These are phyloP conservation scores for Ascobolus immersus DNA, from an alignment of 495 filamentous ascomycete genomes.

Conservation along the genomic window DNA sequence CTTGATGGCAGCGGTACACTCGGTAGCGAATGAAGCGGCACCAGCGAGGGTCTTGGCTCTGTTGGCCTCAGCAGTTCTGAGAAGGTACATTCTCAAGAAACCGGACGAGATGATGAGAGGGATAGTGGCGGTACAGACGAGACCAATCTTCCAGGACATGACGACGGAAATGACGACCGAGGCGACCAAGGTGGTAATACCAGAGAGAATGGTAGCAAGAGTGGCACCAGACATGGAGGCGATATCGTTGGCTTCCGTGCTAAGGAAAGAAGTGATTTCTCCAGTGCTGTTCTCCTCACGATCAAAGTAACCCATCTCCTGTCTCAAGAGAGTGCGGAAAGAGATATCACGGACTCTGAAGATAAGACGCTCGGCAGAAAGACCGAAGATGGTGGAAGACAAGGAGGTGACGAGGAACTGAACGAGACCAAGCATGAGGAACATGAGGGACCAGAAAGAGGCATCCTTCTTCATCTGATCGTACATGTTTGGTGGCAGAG, in stretches of 20 bases:
- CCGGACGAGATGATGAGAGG: slow-evolving; percentile 57
- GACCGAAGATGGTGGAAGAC: slow-evolving; percentile 55
- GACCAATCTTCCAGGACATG: slow-evolving; percentile 73
- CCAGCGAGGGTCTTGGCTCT: slow-evolving; percentile 45
- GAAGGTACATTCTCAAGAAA: slow-evolving; percentile 66
- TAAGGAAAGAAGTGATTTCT: slow-evolving; percentile 59
- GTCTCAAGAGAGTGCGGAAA: slow-evolving; percentile 73
- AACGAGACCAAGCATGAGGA: slow-evolving; percentile 63
- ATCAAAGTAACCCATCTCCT: slow-evolving; percentile 80
- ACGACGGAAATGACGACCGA: slow-evolving; percentile 38
- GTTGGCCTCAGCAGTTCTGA: slow-evolving; percentile 44
- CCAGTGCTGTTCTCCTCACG: slow-evolving; percentile 62
- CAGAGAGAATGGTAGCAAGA: slow-evolving; percentile 54
- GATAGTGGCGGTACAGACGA: slow-evolving; percentile 56
- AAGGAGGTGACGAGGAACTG: slow-evolving; percentile 41
- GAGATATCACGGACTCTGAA: slow-evolving; percentile 53
- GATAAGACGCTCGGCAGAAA: slow-evolving; percentile 60
- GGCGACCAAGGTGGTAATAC: slow-evolving; percentile 45
- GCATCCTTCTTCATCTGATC: slow-evolving; percentile 34
- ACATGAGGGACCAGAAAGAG: slow-evolving; percentile 87
- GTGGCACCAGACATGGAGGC: slow-evolving; percentile 58
- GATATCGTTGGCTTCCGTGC: slow-evolving; percentile 63
- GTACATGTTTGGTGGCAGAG: no score
- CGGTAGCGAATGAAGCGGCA: slow-evolving; percentile 64
- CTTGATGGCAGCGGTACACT: slow-evolving; percentile 75